A percentile compares a stretch with the other conserved stretches of the same genome.
Evolutionary conservation across 2,329 filamentous ascomycete species (phyloP).

Genomic region (Periconia digitata): DNA sequence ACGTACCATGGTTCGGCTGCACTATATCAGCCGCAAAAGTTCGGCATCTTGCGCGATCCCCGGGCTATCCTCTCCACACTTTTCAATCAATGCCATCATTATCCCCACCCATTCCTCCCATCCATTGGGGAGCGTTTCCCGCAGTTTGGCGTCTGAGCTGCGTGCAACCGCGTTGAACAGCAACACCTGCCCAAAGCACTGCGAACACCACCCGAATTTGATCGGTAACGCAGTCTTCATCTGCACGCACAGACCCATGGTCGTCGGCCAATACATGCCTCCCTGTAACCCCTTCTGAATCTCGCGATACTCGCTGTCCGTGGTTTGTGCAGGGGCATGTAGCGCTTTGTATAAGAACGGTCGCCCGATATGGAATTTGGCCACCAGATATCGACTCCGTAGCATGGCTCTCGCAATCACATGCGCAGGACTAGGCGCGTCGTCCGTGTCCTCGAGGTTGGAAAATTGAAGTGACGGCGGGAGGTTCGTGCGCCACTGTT

Average conservation of each 20-base stretch:
- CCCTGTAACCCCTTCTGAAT: slow-evolving; percentile 30
- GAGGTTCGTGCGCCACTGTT: slow-evolving; percentile 57
- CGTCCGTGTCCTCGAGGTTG: slow-evolving; percentile 34
- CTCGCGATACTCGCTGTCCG: slow-evolving; percentile 34
- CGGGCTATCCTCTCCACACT: slow-evolving; percentile 35
- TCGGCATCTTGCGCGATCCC: slow-evolving; percentile 40
- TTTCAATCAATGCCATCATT: slow-evolving; percentile 39
- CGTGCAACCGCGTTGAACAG: slow-evolving; percentile 36
- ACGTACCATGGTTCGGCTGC: not conserved
- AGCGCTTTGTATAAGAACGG: slow-evolving; percentile 43
- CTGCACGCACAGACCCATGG: slow-evolving; percentile 38
- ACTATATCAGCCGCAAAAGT: slow-evolving; percentile 33
- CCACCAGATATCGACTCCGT: slow-evolving; percentile 40
- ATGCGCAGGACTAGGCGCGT: slow-evolving; percentile 37
- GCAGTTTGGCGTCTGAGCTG: slow-evolving; percentile 29
- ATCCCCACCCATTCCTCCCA: slow-evolving; percentile 41
- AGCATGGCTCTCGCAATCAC: slow-evolving; percentile 44
- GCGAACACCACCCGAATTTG: slow-evolving; percentile 43
- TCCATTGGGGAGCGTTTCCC: slow-evolving; percentile 34
- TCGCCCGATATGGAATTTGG: slow-evolving; percentile 41
- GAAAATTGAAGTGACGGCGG: slow-evolving; percentile 52
- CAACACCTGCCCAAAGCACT: slow-evolving; percentile 42
- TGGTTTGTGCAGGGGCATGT: slow-evolving; percentile 32
- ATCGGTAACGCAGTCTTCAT: slow-evolving; percentile 40
- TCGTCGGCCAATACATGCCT: slow-evolving; percentile 42